phyloP scores from a whole-genome alignment of 2,329 filamentous ascomycete species.

The Helotiales sp. region DNA sequence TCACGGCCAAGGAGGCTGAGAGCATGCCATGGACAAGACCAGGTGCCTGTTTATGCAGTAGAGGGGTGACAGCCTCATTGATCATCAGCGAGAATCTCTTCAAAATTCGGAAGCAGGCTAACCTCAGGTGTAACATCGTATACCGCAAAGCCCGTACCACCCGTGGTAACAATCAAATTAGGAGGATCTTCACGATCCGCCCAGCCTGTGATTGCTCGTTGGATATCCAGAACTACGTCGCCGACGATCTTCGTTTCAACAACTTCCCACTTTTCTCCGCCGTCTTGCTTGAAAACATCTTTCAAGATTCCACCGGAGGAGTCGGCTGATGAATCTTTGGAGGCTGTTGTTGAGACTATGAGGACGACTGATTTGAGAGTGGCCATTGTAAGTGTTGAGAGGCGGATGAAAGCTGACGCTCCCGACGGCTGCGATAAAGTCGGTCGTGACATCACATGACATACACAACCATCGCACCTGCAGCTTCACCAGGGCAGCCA shows the following conservation, averaged over 20 bases:
- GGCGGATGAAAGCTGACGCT: slow-evolving; percentile 16
- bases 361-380: slow-evolving; percentile 75
- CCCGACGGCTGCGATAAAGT: not conserved
- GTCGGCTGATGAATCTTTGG: slow-evolving; percentile 78
- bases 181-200: slow-evolving; percentile 66
- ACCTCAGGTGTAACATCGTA: slow-evolving; percentile 90
- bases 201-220: slow-evolving; percentile 74
- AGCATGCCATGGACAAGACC: slow-evolving; percentile 97
- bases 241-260: slow-evolving; percentile 75
- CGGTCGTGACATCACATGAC: not conserved
- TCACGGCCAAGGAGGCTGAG: slow-evolving; percentile 79
- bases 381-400: slow-evolving; percentile 44
- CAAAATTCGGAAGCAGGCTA: slow-evolving; percentile 33
- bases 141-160: slow-evolving; percentile 89
- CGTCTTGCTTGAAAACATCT: slow-evolving; percentile 70
- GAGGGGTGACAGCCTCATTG: slow-evolving; percentile 71
- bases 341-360: slow-evolving; percentile 89
- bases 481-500: too few species aligned
- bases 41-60: slow-evolving; percentile 85
- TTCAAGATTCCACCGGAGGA: slow-evolving; percentile 70
- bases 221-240: slow-evolving; percentile 77
- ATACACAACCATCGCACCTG: too few species aligned
- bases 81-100: slow-evolving; percentile 20
- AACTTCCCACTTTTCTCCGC: slow-evolving; percentile 73
- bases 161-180: slow-evolving; percentile 86